Evolutionary conservation across 192 early-diverging fungal species (phyloP).

Genomic region (Umbelopsis sp.): DNA sequence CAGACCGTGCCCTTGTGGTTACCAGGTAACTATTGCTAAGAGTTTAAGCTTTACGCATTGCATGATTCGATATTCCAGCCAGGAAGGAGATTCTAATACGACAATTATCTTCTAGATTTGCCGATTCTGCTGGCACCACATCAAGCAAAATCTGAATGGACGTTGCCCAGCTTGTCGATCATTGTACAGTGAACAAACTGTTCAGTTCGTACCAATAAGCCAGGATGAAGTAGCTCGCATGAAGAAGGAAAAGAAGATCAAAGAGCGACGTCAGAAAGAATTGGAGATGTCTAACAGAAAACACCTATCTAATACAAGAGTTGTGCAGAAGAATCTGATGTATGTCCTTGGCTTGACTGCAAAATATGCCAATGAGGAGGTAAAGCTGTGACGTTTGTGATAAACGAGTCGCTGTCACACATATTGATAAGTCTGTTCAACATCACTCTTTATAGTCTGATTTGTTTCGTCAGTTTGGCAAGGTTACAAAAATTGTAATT

Average conservation of each 20-base stretch:
- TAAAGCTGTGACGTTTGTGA: constrained; percentile 21
- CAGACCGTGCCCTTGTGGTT: constrained; percentile 97
- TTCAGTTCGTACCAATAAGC: constrained; percentile 87
- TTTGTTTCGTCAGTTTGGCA: constrained; percentile 98
- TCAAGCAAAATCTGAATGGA: constrained; percentile 91
- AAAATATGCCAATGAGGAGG: constrained; percentile 86
- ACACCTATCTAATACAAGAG: constrained; percentile 84
- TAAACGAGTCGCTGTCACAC: not conserved
- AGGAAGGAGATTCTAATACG: not conserved
- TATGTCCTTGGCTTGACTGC: constrained; percentile 93
- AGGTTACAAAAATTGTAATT: constrained; percentile 90
- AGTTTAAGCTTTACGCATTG: not conserved
- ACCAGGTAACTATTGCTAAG: constrained; percentile 71
- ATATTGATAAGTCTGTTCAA: not conserved
- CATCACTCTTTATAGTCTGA: constrained; percentile 54
- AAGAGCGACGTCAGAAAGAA: constrained; percentile 90
- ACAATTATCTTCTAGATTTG: constrained; percentile 74
- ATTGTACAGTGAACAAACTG: constrained; percentile 84
- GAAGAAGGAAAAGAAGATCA: constrained; percentile 77
- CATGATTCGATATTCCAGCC: not conserved
- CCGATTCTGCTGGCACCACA: constrained; percentile 98
- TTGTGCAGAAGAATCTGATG: constrained; percentile 97
- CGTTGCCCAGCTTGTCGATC: constrained; percentile 95
- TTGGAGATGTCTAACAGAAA: constrained; percentile 73
- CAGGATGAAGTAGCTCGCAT: constrained; percentile 83